Conservation (phyloP, 768 basidiomycete genomes). For the Calocybe indica region DNA sequence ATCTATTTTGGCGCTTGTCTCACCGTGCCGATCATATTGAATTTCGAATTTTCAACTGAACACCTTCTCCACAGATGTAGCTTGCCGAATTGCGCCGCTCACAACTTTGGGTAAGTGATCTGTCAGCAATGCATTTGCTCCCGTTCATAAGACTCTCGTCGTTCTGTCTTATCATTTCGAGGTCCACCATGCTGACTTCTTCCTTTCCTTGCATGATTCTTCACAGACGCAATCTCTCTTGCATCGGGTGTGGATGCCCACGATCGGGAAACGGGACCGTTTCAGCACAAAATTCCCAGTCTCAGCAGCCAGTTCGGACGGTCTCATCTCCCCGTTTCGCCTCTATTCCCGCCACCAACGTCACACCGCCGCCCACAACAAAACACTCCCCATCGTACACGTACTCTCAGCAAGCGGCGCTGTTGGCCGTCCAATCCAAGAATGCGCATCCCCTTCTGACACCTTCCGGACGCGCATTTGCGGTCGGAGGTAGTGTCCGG, state of each 20-base stretch:
- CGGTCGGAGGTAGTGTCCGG: slow-evolving; percentile 71
- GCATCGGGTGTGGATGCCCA: slow-evolving; percentile 73
- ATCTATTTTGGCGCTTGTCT: slow-evolving; percentile 1
- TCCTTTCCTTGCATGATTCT: slow-evolving; percentile 43
- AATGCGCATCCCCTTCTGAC: slow-evolving; percentile 70
- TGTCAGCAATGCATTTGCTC: slow-evolving; percentile 7
- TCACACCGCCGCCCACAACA: slow-evolving; percentile 6
- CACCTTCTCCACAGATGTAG: slow-evolving; percentile 45
- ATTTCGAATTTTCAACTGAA: slow-evolving; percentile 10
- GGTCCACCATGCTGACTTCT: slow-evolving; percentile 34
- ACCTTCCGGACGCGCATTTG: slow-evolving; percentile 75
- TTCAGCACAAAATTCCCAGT: slow-evolving; percentile 23
- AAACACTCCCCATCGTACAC: slow-evolving; percentile 8
- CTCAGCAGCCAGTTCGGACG: slow-evolving; percentile 15
- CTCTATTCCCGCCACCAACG: slow-evolving; percentile 12
- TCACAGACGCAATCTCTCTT: slow-evolving; percentile 67
- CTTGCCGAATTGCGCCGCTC: slow-evolving; percentile 65
- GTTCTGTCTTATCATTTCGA: slow-evolving; percentile 8
- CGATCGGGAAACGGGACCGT: slow-evolving; percentile 31
- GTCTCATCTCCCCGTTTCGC: slow-evolving; percentile 26
- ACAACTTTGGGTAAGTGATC: slow-evolving; percentile 77
- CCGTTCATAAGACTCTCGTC: slow-evolving; percentile 8
- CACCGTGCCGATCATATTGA: slow-evolving; percentile 5
- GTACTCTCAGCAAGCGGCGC: slow-evolving; percentile 6
- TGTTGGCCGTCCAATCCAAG: slow-evolving; percentile 17